Evolutionary conservation across 164 flowering plant species (phyloP).

Genomic region (Echeveria elegans): DNA sequence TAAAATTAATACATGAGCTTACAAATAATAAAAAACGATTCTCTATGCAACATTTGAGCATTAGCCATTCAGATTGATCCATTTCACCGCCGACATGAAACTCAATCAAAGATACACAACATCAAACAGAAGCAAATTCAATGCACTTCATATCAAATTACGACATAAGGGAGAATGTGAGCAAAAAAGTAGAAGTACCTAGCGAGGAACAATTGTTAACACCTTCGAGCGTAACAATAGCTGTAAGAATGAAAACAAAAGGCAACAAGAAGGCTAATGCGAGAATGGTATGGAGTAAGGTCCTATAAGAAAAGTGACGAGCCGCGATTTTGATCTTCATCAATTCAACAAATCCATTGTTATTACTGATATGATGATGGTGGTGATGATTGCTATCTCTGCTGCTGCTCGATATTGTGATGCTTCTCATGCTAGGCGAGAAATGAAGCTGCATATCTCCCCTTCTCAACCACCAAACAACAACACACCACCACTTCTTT

Average conservation of each 20-base stretch:
- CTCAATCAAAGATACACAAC: too few species aligned
- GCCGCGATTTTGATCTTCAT: constrained; percentile 99
- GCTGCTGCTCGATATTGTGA: constrained; percentile 70
- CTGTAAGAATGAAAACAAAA: constrained; percentile 93
- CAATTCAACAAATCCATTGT: constrained; percentile 63
- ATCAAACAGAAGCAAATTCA: too few species aligned
- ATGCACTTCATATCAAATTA: neutral
- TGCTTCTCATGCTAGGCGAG: constrained; percentile 99
- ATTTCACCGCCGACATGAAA: too few species aligned
- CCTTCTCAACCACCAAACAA: constrained; percentile 13
- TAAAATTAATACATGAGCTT: too few species aligned
- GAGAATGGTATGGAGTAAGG: constrained; percentile 79
- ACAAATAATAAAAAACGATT: too few species aligned
- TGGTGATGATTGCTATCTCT: neutral
- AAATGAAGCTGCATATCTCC: constrained; percentile 82
- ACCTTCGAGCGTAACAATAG: constrained; percentile 94
- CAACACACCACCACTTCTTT: too few species aligned
- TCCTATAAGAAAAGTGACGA: constrained; percentile 82
- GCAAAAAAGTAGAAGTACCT: constrained; percentile 17
- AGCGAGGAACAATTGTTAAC: constrained; percentile 96
- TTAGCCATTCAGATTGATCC: neutral
- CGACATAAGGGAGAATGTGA: constrained; percentile 16
- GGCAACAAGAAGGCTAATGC: constrained; percentile 83
- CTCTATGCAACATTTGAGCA: too few species aligned
- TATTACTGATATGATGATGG: neutral